phyloP scores from a whole-genome alignment of 2,329 filamentous ascomycete species.

The Dichotomopilus funicola region DNA sequence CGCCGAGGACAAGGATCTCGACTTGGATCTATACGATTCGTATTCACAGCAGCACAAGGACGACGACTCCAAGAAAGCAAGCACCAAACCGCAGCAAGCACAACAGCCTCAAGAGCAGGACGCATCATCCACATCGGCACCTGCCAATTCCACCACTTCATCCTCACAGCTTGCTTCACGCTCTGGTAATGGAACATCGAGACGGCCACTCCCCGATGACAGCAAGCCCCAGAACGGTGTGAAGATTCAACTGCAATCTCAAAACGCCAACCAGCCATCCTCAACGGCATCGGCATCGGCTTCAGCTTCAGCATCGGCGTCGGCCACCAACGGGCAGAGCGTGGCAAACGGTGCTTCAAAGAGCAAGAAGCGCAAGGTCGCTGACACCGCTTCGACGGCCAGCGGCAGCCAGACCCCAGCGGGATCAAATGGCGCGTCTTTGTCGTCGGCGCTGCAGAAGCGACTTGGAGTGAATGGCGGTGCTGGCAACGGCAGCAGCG shows the following conservation, averaged over 20 bases:
- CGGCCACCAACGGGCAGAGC: constrained; percentile 26
- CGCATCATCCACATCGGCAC: constrained; percentile 14
- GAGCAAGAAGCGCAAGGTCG: constrained; percentile 76
- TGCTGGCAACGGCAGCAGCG: background rate
- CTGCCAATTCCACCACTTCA: constrained; percentile 10
- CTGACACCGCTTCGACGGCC: constrained; percentile 40
- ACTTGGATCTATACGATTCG: constrained; percentile 76
- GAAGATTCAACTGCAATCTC: constrained; percentile 29
- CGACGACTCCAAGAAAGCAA: constrained; percentile 52
- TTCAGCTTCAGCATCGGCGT: constrained; percentile 20
- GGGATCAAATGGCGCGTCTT: constrained; percentile 13
- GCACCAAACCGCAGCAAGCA: constrained; percentile 23
- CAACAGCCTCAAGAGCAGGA: constrained; percentile 2
- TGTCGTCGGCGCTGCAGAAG: constrained; percentile 23
- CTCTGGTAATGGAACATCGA: constrained; percentile 23
- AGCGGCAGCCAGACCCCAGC: constrained; percentile 25
- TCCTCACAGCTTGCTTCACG: constrained; percentile 20
- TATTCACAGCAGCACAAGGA: constrained; percentile 50
- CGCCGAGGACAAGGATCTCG: constrained; percentile 85
- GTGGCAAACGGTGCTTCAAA: constrained; percentile 42
- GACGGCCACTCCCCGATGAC: constrained; percentile 30
- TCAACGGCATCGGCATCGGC: constrained; percentile 3
- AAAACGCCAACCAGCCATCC: constrained; percentile 2
- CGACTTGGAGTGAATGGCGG: constrained; percentile 23
- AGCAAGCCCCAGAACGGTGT: constrained; percentile 33